phyloP scores from a whole-genome alignment of 495 filamentous ascomycete genomes.

The Trichoderma virens region DNA sequence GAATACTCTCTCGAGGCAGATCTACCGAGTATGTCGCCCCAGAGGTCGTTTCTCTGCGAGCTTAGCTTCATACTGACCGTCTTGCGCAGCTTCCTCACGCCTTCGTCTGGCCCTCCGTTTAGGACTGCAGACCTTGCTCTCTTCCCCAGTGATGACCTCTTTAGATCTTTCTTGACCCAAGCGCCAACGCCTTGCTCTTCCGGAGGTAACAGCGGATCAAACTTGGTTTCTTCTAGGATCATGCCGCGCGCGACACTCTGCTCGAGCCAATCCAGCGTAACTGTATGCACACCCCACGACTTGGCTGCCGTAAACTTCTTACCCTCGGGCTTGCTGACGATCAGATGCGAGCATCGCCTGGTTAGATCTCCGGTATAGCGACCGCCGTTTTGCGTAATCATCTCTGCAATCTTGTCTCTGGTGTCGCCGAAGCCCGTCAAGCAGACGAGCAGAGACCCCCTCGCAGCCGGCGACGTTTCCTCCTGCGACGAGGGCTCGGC shows the following conservation, averaged over 20 bases:
- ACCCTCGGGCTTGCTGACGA: slow-evolving; percentile 69
- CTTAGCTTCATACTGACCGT: slow-evolving; percentile 71
- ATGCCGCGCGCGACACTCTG: slow-evolving; percentile 88
- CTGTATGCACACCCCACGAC: slow-evolving; percentile 68
- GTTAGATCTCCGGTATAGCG: slow-evolving; percentile 81
- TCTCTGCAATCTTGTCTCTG: slow-evolving; percentile 55
- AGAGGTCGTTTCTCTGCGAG: slow-evolving; percentile 72
- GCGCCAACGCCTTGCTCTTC: slow-evolving; percentile 71
- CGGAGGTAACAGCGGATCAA: slow-evolving; percentile 60
- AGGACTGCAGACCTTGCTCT: slow-evolving; percentile 21
- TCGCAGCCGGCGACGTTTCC: slow-evolving; percentile 14
- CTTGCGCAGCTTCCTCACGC: slow-evolving; percentile 68
- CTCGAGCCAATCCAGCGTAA: slow-evolving; percentile 75
- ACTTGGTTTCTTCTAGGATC: slow-evolving; percentile 77
- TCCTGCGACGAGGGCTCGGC: slow-evolving; percentile 20
- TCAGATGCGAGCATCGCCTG: slow-evolving; percentile 75
- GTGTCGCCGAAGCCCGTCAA: slow-evolving; percentile 87
- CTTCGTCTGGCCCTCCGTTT: slow-evolving; percentile 25
- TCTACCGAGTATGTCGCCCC: slow-evolving; percentile 71
- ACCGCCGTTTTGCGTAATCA: slow-evolving; percentile 60
- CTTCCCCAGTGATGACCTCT: slow-evolving; percentile 31
- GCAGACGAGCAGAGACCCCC: slow-evolving; percentile 60
- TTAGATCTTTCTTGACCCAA: slow-evolving; percentile 53
- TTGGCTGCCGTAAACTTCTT: slow-evolving; percentile 83
- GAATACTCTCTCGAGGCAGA: slow-evolving; percentile 28